Base-by-base conservation (phyloP, 139 green algal species). In the Edaphochlamys debaryana region DNA sequence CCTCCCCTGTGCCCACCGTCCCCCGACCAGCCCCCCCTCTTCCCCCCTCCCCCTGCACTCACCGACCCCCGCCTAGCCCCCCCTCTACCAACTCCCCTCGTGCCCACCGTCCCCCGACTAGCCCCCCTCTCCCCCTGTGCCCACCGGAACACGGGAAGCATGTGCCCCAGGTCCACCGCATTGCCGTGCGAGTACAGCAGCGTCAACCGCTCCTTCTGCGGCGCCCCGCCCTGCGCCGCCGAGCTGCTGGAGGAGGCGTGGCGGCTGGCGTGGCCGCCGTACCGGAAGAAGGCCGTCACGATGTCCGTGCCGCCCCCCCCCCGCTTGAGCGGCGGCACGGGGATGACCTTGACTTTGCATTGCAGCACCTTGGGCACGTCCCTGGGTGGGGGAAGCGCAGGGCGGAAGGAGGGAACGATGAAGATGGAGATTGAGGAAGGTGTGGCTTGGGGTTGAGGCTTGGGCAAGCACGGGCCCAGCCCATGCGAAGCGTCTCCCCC, bases 111-210 rank as follows among this genome's bases (percentile, higher is more conserved):
- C n/a, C n/a, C n/a, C n/a, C n/a, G n/a, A n/a, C n/a, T n/a, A n/a
- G n/a, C n/a, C 45, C 45, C 45, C 13, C 30, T 23, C 38, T 29
- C 25, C 0, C n/a, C 23, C 71, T 4, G 38, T 0, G 0, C 80
- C 37, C 86, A 93, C 87, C 86, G 92, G 78, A 94, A 96, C 42
- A 98, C 91, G 17, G 94, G 95, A 40, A 98, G 91, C 93, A 98
- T 96, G 75, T 96, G 93, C 0, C 95, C 96, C 29, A 99, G 79
- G 87, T 99, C 96, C 30, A 98, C 95, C 13, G 96, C 96, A 69
- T 99, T 99, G 62, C 96, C 96, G 82, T 99, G 96, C 56, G 87
- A 95, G 92, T 97, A 97, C 41, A 99, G 84, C 8, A 99, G 63
- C 0, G 94, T 98, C 64, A 74, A 36, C 42, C 76, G 76, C 11